Conservation (phyloP, 805 yeast genomes). For the Scheffersomyces ergatensis region DNA sequence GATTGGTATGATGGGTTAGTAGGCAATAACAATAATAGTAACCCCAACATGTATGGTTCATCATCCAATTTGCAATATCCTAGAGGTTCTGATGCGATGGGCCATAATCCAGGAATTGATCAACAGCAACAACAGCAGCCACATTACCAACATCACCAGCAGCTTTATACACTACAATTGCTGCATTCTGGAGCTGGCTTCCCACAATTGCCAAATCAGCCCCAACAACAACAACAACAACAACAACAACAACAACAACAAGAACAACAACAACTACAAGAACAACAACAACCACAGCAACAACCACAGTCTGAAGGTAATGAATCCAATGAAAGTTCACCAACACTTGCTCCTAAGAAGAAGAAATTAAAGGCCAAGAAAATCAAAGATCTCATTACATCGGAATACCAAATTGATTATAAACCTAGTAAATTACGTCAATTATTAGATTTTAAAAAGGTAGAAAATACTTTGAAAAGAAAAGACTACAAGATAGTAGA, state of each 20-base stretch:
- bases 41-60: slow-evolving; percentile 1
- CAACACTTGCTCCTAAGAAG: slow-evolving; percentile 5
- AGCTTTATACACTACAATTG: no score
- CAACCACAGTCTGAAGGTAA: neutral
- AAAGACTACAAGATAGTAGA: slow-evolving; percentile 27
- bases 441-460: slow-evolving; percentile 26
- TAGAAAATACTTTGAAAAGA: slow-evolving; percentile 7
- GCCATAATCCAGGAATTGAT: neutral
- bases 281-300: neutral
- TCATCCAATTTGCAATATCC: neutral
- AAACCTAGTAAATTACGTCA: slow-evolving; percentile 20
- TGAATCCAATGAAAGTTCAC: neutral
- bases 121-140: slow-evolving; percentile 1
- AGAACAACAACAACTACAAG: slow-evolving; percentile 1
- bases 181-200: no score
- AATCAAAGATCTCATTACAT: slow-evolving; percentile 9
- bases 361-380: slow-evolving; percentile 8
- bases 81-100: neutral
- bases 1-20: neutral
- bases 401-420: slow-evolving; percentile 23
- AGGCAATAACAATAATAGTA: slow-evolving; percentile 1
- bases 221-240: neutral
- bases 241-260: neutral
- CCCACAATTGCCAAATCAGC: no score
- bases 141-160: neutral